phyloP scores from a whole-genome alignment of 176 grass and related monocot genomes.

The Dendrocalamus sinicus region DNA sequence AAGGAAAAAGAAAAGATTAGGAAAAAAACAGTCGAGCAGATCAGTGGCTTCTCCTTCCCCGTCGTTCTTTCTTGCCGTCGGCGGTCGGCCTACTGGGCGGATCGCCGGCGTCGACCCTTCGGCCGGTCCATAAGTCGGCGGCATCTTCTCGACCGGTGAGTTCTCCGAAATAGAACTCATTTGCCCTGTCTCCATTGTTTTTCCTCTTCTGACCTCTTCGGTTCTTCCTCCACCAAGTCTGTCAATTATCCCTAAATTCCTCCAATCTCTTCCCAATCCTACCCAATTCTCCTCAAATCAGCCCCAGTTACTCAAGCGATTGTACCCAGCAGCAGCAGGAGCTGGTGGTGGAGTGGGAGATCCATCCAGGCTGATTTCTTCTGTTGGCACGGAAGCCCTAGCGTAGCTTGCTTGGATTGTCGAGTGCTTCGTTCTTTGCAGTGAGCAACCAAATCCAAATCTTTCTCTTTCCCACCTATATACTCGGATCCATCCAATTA shows the following conservation, averaged over 20 bases:
- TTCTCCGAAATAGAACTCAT: neutral
- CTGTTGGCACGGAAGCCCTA: neutral
- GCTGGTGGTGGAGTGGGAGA: neutral
- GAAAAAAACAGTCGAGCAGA: neutral
- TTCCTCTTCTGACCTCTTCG: neutral
- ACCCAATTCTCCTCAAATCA: neutral
- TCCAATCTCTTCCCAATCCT: neutral
- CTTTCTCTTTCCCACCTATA: neutral
- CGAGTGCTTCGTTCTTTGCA: neutral
- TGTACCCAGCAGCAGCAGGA: too few relatives aligned
- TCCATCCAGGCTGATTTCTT: neutral
- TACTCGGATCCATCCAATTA: neutral
- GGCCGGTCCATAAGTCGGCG: too few relatives aligned
- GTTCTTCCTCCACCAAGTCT: neutral
- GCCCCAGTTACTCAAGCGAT: neutral
- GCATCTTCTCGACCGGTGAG: neutral
- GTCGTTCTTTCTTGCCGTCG: neutral
- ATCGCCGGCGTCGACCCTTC: neutral
- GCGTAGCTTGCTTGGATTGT: neutral
- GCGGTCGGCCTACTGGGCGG: neutral
- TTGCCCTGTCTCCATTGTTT: neutral
- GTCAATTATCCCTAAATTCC: neutral
- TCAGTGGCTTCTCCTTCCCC: neutral
- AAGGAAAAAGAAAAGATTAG: neutral
- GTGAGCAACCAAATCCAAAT: neutral